phyloP scores from a whole-genome alignment of 176 grass and related monocot species.

The Avena eriantha region DNA sequence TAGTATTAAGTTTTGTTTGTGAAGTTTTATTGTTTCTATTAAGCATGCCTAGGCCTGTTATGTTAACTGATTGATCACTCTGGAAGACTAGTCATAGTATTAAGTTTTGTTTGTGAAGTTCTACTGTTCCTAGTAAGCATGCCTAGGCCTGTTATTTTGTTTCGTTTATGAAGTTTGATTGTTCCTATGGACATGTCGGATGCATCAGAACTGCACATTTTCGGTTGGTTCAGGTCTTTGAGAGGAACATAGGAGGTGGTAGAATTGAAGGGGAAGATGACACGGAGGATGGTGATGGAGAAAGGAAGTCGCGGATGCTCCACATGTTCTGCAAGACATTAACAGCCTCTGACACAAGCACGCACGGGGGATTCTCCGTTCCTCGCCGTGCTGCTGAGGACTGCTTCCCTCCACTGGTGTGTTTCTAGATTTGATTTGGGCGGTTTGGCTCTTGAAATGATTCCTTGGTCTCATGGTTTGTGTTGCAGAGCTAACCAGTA shows the following conservation, averaged over 20 bases:
- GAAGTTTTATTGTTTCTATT: not conserved
- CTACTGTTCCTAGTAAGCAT: not conserved
- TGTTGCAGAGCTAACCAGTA: slow-evolving; percentile 13
- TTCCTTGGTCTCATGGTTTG: slow-evolving; percentile 25
- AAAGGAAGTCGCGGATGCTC: slow-evolving; percentile 63
- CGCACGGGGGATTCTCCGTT: slow-evolving; percentile 96
- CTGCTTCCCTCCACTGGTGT: slow-evolving; percentile 90
- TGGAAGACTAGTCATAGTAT: not conserved
- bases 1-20: not conserved
- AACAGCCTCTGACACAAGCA: slow-evolving; percentile 98
- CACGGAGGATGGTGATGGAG: slow-evolving; percentile 56
- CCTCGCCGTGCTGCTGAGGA: slow-evolving; percentile 97
- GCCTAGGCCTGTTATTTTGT: not conserved
- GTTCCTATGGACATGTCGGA: not conserved
- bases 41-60: not conserved
- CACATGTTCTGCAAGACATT: slow-evolving; percentile 99
- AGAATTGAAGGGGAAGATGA: slow-evolving; percentile 56
- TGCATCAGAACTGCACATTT: not conserved
- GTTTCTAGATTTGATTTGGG: not conserved
- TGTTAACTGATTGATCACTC: not conserved
- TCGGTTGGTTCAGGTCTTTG: slow-evolving; percentile 58
- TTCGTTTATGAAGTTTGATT: not conserved
- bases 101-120: not conserved
- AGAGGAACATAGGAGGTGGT: slow-evolving; percentile 49
- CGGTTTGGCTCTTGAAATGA: slow-evolving; percentile 15